Percentiles rank a stretch among this genome's conserved stretches.
Evolutionary conservation across 2,329 filamentous ascomycete species (phyloP).

Genomic region (Fusarium burgessii): DNA sequence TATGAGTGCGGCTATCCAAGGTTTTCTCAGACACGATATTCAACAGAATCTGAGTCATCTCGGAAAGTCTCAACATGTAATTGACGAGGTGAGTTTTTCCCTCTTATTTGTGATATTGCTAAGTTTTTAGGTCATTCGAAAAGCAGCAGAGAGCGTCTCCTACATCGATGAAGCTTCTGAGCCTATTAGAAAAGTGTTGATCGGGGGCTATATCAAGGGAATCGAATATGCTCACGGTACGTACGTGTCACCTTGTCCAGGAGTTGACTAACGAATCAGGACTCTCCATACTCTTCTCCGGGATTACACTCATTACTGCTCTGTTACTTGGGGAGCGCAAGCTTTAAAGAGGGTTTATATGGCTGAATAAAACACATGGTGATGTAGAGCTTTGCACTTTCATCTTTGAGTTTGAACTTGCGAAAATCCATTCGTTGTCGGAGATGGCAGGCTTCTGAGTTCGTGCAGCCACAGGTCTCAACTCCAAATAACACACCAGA

Average conservation of each 20-base stretch:
- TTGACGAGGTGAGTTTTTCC: constrained; percentile 21
- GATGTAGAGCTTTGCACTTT: too few relatives aligned
- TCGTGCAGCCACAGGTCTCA: too few relatives aligned
- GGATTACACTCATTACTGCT: neutral
- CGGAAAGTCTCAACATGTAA: constrained; percentile 16
- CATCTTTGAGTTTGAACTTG: too few relatives aligned
- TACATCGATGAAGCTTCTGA: constrained; percentile 36
- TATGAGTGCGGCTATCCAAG: constrained; percentile 52
- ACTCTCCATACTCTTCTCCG: neutral
- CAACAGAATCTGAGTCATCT: constrained; percentile 15
- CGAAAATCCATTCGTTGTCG: too few relatives aligned
- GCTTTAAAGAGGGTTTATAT: neutral
- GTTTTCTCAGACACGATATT: constrained; percentile 14
- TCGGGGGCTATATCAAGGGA: constrained; percentile 31
- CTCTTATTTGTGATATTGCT: neutral
- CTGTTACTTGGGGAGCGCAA: constrained; percentile 2
- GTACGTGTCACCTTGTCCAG: accelerated
- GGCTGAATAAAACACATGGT: too few relatives aligned
- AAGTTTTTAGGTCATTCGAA: constrained; percentile 26
- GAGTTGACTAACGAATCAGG: neutral
- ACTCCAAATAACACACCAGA: too few relatives aligned
- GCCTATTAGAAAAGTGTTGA: constrained; percentile 9
- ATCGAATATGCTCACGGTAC: constrained; percentile 38
- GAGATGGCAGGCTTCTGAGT: too few relatives aligned
- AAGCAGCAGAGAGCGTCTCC: constrained; percentile 34